Percentiles rank a stretch among this genome's conserved stretches.
Conservation (phyloP, 169 alveolate species). For the Ichthyophthirius multifiliis region DNA sequence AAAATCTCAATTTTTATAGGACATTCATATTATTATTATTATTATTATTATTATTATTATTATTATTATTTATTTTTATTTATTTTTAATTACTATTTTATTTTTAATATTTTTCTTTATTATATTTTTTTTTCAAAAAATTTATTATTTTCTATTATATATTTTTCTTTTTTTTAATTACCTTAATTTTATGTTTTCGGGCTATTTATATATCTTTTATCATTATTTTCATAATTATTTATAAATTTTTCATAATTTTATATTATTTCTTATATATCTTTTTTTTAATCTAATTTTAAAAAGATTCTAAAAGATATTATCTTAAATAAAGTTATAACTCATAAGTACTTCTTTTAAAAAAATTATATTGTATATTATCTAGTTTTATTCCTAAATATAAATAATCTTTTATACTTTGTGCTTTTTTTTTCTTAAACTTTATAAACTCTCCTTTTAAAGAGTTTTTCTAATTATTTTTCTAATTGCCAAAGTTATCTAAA, state of each 20-base stretch:
- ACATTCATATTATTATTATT: background rate
- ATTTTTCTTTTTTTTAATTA: background rate
- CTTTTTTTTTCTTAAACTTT: conserved; percentile 7
- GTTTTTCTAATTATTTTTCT: background rate
- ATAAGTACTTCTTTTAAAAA: conserved; percentile 33
- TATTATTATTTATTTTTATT: no score
- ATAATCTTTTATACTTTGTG: conserved; percentile 1
- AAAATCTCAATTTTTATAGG: background rate
- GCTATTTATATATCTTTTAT: no score
- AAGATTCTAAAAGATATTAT: background rate
- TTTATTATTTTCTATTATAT: background rate
- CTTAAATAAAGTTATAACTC: conserved; percentile 24
- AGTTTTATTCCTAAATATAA: conserved; percentile 26
- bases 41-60: no score
- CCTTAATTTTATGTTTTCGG: background rate
- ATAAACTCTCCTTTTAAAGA: background rate
- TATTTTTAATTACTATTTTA: no score
- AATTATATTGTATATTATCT: background rate
- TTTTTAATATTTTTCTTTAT: no score
- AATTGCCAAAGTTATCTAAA: conserved; percentile 14
- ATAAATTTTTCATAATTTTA: no score
- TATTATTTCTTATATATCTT: no score
- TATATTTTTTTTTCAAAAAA: no score
- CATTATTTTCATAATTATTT: no score
- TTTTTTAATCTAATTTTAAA: background rate